Percentiles rank a stretch among this genome's conserved stretches.
Conservation (phyloP, 257 asterid species). For the Solanum etuberosum region DNA sequence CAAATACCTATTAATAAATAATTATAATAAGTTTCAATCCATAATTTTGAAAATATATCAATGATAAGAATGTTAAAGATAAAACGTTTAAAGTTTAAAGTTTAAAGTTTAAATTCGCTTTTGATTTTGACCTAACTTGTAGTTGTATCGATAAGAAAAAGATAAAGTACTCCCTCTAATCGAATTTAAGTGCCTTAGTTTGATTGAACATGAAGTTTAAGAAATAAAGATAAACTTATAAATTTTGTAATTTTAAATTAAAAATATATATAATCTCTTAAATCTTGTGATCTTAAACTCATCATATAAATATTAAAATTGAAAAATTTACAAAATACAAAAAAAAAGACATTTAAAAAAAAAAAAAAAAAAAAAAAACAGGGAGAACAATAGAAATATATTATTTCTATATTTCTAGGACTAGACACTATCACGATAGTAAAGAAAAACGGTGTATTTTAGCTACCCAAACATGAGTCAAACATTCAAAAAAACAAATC, state of each 20-base stretch:
- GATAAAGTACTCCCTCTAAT: not conserved
- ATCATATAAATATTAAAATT: no score
- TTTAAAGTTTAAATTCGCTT: not conserved
- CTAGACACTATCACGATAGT: not conserved
- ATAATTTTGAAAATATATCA: not conserved
- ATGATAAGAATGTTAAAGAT: not conserved
- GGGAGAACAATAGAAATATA: not conserved
- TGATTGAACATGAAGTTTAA: not conserved
- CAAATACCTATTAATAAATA: not conserved
- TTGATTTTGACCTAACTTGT: not conserved
- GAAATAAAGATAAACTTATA: not conserved
- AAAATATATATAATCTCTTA: not conserved
- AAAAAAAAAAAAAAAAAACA: no score
- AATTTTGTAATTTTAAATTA: not conserved
- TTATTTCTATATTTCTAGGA: not conserved
- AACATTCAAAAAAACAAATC: not conserved
- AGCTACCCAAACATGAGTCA: not conserved
- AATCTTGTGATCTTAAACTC: not conserved
- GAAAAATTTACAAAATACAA: no score
- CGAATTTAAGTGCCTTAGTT: not conserved
- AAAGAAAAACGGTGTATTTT: not conserved
- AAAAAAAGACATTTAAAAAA: no score
- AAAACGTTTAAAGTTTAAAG: not conserved
- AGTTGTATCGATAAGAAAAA: not conserved
- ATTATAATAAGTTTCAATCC: not conserved